phyloP scores from a whole-genome alignment of 805 yeast genomes.

The Candida arabinofermentans region DNA sequence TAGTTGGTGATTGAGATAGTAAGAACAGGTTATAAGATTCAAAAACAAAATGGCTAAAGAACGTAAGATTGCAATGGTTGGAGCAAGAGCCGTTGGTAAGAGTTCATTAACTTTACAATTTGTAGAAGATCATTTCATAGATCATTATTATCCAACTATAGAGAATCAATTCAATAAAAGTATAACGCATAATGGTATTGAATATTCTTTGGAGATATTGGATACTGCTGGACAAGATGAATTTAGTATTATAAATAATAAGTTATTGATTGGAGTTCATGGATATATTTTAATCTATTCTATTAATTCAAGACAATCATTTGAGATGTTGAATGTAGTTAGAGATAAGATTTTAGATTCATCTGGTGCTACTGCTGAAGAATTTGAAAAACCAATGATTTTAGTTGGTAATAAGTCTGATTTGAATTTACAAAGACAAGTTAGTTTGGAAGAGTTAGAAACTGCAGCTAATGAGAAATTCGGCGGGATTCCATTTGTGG shows the following conservation, averaged over 20 bases:
- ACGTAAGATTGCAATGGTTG: slow-evolving; percentile 80
- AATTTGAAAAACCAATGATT: slow-evolving; percentile 44
- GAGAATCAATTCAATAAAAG: slow-evolving; percentile 78
- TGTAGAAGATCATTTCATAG: slow-evolving; percentile 85
- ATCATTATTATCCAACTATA: slow-evolving; percentile 86
- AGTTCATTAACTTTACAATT: slow-evolving; percentile 81
- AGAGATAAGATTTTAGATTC: slow-evolving; percentile 81
- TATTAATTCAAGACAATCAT: slow-evolving; percentile 71
- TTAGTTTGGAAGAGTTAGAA: slow-evolving; percentile 48
- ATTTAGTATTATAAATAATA: slow-evolving; percentile 73
- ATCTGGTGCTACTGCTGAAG: slow-evolving; percentile 41
- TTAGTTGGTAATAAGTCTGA: slow-evolving; percentile 52
- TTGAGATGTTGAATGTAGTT: slow-evolving; percentile 70
- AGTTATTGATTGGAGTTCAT: slow-evolving; percentile 74
- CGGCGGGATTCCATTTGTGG: slow-evolving; percentile 40
- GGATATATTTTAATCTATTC: slow-evolving; percentile 82
- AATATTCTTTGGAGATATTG: slow-evolving; percentile 75
- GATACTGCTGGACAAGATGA: slow-evolving; percentile 97
- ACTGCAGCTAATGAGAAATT: slow-evolving; percentile 37
- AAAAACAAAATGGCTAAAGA: slow-evolving; percentile 35
- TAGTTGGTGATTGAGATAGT: too few relatives aligned
- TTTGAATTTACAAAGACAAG: slow-evolving; percentile 53
- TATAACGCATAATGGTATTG: slow-evolving; percentile 64
- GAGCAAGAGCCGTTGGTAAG: slow-evolving; percentile 85
- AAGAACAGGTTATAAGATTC: neutral